Conservation (phyloP, 495 filamentous ascomycete genomes). For the Lasiosphaeria hispida region DNA sequence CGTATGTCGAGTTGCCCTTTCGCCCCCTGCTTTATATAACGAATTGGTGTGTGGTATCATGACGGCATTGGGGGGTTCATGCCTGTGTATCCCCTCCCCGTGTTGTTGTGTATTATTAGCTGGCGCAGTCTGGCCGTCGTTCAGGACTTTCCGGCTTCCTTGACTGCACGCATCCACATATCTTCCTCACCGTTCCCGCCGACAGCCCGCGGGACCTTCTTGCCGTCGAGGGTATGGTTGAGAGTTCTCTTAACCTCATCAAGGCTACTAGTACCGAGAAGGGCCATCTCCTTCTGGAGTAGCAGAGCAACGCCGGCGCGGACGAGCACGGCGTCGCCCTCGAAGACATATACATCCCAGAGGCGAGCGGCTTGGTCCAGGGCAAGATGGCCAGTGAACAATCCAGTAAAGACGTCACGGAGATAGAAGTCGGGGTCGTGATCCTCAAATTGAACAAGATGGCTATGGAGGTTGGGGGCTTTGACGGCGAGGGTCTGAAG, state of each 20-base stretch:
- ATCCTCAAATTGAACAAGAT: conserved; percentile 53
- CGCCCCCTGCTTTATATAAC: conserved; percentile 2
- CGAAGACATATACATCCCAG: conserved; percentile 94
- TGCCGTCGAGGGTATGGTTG: conserved; percentile 7
- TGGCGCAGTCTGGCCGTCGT: background rate
- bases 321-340: conserved; percentile 80
- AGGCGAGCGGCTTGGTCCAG: conserved; percentile 75
- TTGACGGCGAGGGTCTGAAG: conserved; percentile 71
- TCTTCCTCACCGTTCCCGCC: conserved; percentile 36
- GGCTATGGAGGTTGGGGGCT: conserved; percentile 63
- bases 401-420: conserved; percentile 47
- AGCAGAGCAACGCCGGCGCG: conserved; percentile 74
- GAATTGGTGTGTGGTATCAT: conserved; percentile 14
- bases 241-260: conserved; percentile 35
- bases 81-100: background rate
- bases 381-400: conserved; percentile 54
- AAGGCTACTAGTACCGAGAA: conserved; percentile 35
- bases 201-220: conserved; percentile 20
- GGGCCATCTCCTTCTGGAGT: conserved; percentile 42
- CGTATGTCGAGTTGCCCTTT: background rate
- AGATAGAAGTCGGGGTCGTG: conserved; percentile 53
- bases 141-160: conserved; percentile 33
- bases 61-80: conserved; percentile 6
- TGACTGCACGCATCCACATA: conserved; percentile 35
- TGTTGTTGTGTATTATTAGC: background rate